Evolutionary conservation across 2,329 filamentous ascomycete species (phyloP).

Genomic region (Penicillium sp.): DNA sequence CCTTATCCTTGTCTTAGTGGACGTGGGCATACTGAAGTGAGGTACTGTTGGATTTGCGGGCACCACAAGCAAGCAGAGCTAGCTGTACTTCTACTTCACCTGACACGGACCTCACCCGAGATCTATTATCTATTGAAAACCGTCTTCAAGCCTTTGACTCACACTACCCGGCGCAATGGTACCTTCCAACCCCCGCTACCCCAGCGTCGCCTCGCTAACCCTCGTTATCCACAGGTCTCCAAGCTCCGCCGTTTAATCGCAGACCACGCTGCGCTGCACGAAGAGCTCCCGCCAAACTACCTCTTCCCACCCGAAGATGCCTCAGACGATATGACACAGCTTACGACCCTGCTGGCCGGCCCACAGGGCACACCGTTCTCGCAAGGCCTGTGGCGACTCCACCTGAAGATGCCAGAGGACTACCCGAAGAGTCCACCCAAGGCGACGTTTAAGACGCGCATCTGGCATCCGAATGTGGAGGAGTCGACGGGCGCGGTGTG

Average conservation of each 20-base stretch:
- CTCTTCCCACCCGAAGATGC: slow-evolving; percentile 55
- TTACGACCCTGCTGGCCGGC: slow-evolving; percentile 63
- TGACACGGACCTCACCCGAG: background rate
- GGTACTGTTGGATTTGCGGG: background rate
- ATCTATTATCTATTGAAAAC: background rate
- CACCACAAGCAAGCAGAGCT: background rate
- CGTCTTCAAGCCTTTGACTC: background rate
- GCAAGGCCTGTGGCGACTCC: slow-evolving; percentile 63
- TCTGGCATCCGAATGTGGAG: slow-evolving; percentile 70
- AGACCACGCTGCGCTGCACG: slow-evolving; percentile 64
- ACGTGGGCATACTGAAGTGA: background rate
- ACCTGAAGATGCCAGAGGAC: slow-evolving; percentile 63
- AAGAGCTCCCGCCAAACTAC: slow-evolving; percentile 65
- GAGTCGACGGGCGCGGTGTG: slow-evolving; percentile 66
- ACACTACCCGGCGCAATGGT: background rate
- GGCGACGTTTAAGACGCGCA: slow-evolving; percentile 63
- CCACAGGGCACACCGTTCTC: slow-evolving; percentile 65
- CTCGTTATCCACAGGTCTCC: slow-evolving; percentile 32
- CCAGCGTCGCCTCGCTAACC: background rate
- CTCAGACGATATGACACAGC: slow-evolving; percentile 60
- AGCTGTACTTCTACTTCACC: background rate
- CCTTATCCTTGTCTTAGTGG: background rate
- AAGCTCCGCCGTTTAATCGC: slow-evolving; percentile 61
- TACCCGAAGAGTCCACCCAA: slow-evolving; percentile 58
- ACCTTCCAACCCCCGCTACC: no score